phyloP scores from a whole-genome alignment of 257 asterid species.

The Ehretia macrophylla region DNA sequence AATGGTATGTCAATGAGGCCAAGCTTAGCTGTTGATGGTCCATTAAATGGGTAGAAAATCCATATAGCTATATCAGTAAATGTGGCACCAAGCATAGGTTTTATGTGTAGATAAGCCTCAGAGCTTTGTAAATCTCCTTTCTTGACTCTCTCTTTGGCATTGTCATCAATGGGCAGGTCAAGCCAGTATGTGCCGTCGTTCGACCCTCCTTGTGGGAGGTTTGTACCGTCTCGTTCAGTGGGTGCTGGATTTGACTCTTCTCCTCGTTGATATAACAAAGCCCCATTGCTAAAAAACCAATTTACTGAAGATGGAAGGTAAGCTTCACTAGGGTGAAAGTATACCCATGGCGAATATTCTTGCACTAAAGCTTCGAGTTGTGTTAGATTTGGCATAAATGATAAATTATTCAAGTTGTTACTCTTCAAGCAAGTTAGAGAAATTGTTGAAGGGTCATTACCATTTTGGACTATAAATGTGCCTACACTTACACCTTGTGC shows the following conservation, averaged over 20 bases:
- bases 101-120: slow-evolving; percentile 27
- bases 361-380: slow-evolving; percentile 30
- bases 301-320: slow-evolving; percentile 30
- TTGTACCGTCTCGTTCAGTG: slow-evolving; percentile 22
- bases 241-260: slow-evolving; percentile 13
- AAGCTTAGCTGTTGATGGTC: slow-evolving; percentile 26
- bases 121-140: slow-evolving; percentile 25
- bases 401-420: not conserved
- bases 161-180: slow-evolving; percentile 23
- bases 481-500: slow-evolving; percentile 20
- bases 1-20: slow-evolving; percentile 20
- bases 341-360: slow-evolving; percentile 28
- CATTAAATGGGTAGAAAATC: slow-evolving; percentile 38
- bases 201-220: slow-evolving; percentile 34
- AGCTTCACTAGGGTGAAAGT: slow-evolving; percentile 27
- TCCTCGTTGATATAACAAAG: slow-evolving; percentile 16
- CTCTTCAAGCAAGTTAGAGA: slow-evolving; percentile 26
- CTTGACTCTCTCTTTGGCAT: slow-evolving; percentile 21
- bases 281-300: slow-evolving; percentile 35
- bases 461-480: slow-evolving; percentile 6
- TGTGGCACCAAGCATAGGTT: slow-evolving; percentile 34
- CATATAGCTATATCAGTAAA: slow-evolving; percentile 25
- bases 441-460: not conserved
- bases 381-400: slow-evolving; percentile 24
- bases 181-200: slow-evolving; percentile 27